phyloP scores from a whole-genome alignment of 139 green algal species.

The Diplosphaera chodatii region DNA sequence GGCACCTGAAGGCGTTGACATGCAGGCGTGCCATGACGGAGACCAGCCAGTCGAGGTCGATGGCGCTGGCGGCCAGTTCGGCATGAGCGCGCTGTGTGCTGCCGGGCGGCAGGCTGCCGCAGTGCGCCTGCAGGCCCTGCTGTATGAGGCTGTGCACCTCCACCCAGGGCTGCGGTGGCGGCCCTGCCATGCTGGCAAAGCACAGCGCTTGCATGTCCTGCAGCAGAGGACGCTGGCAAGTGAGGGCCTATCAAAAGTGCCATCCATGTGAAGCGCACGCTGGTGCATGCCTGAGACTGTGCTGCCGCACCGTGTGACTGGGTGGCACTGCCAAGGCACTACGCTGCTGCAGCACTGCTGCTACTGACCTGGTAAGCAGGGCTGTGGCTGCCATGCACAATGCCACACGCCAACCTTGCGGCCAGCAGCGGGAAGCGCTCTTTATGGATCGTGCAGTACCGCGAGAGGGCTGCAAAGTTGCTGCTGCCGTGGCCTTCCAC shows the following conservation, averaged over 20 bases:
- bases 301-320: too few relatives aligned
- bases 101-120: not conserved
- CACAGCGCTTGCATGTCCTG: slow-evolving; percentile 38
- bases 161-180: slow-evolving; percentile 29
- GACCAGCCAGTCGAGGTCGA: slow-evolving; percentile 19
- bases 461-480: slow-evolving; percentile 8
- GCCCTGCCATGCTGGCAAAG: slow-evolving; percentile 31
- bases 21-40: slow-evolving; percentile 30
- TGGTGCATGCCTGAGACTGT: too few relatives aligned
- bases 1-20: slow-evolving; percentile 40
- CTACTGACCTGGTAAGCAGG: not conserved
- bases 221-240: too few relatives aligned
- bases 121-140: slow-evolving; percentile 17
- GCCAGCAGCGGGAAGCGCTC: slow-evolving; percentile 39
- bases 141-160: slow-evolving; percentile 28
- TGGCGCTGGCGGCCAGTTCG: not conserved
- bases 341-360: too few relatives aligned
- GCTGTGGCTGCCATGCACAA: not conserved
- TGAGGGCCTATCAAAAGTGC: too few relatives aligned
- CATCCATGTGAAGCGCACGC: too few relatives aligned
- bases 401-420: slow-evolving; percentile 25
- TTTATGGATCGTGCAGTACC: slow-evolving; percentile 1
- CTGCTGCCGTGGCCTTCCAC: not conserved
- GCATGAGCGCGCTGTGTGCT: not conserved
- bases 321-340: not conserved